Conservation (phyloP, 208 protist species). For the Leishmania tarentolae region DNA sequence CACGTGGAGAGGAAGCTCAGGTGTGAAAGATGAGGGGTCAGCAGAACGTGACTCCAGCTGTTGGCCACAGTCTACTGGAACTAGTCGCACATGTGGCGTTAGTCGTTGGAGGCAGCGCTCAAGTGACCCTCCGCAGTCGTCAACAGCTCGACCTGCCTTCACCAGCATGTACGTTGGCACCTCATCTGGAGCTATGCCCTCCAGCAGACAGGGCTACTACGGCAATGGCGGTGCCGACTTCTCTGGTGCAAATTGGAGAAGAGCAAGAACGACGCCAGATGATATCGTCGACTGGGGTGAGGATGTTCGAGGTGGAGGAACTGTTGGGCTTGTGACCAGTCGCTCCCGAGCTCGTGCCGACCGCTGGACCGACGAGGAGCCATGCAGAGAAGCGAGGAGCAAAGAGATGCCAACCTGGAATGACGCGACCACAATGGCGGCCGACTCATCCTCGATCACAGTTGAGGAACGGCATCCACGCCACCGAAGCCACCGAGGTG, state of each 20-base stretch:
- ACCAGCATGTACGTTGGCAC: constrained; percentile 21
- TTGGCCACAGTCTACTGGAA: neutral
- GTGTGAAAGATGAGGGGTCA: neutral
- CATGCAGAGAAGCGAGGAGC: too few relatives aligned
- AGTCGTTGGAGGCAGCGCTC: neutral
- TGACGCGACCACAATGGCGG: neutral
- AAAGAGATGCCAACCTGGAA: neutral
- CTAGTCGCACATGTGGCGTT: neutral
- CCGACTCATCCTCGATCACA: neutral
- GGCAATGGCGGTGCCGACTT: constrained; percentile 8
- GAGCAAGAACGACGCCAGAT: neutral
- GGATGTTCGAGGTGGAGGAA: neutral
- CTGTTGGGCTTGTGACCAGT: constrained; percentile 24
- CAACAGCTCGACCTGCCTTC: constrained; percentile 5
- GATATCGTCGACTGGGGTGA: neutral
- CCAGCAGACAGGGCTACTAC: neutral
- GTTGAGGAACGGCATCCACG: neutral
- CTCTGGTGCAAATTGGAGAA: constrained; percentile 12
- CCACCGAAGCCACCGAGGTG: neutral
- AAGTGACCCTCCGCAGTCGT: neutral
- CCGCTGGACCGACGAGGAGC: constrained; percentile 30
- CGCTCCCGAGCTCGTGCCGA: constrained; percentile 25
- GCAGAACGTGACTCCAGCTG: neutral
- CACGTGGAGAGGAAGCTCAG: constrained; percentile 1
- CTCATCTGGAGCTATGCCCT: constrained; percentile 2